Evolutionary conservation across 371 early-diverging fungal species (phyloP), one percentile per base, ranked within the genome.

Genomic region (Rhizopus arrhizus): DNA sequence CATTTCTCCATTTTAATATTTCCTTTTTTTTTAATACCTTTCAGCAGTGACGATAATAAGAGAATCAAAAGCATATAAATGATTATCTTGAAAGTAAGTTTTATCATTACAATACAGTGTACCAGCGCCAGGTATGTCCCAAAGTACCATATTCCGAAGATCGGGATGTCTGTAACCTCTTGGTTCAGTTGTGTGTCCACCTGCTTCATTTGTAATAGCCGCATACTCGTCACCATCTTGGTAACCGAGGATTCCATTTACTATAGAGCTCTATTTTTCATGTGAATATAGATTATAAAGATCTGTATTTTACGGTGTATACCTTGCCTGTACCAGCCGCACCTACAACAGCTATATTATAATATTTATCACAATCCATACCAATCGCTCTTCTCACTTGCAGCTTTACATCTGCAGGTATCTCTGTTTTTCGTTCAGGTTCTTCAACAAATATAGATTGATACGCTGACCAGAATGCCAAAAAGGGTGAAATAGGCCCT

Each of bases 51-150:
- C 80, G 63, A 80, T 73, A 28, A 80, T 69, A 10, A 80, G 51
- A 10, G 77, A 73, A 61, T 80, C 80, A 66, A 80, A 80, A 11
- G 74, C 80, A 43, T 63, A 64, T 9, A 80, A 40, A 58, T 77
- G 73, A 32, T 80, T 70, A 49, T 75, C 77, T 51, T 80, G 69
- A 48, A 77, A 80, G 57, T 80, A 80, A 5, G 72, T 75, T 4
- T 66, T 54, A 28, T 63, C 67, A 3, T 60, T 60, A 53, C 73
- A 66, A 12, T 53, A 41, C 11, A 61, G 45, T 3, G 77, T 80
- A 8, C 74, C 76, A 34, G 74, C 76, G 8, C 75, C 80, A 29
- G 80, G 80, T 71, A 80, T 73, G 51, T 80, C 80, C 80, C 80
- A 80, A 31, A 80, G 36, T 5, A 77, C 60, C 69, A 80, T 68